These are phyloP conservation scores for Saccharum spontaneum DNA, from an alignment of 176 grass and related monocot genomes.

Conservation along the genomic window DNA sequence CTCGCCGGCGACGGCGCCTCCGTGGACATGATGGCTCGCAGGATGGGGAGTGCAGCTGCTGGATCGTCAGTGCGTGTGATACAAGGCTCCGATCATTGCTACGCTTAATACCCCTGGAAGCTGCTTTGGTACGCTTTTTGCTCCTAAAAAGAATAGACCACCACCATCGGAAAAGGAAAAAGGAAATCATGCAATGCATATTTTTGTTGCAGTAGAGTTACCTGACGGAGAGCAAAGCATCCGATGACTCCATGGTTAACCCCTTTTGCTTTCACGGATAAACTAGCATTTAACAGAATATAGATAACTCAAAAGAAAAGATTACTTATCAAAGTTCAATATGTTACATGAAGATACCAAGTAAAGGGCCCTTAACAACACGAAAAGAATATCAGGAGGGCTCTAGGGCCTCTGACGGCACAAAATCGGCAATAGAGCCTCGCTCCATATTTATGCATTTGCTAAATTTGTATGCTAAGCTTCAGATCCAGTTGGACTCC, in stretches of 20 bases:
- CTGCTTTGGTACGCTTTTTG: constrained; percentile 17
- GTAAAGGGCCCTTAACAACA: background rate
- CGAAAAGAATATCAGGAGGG: background rate
- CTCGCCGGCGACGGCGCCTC: background rate
- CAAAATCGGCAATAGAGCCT: constrained; percentile 40
- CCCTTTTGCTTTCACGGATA: constrained; percentile 34
- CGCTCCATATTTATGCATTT: background rate
- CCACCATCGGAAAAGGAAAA: constrained; percentile 27
- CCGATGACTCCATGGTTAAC: background rate
- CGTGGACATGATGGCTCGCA: background rate
- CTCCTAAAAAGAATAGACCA: constrained; percentile 39
- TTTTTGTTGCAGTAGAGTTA: constrained; percentile 9
- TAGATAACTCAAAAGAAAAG: background rate
- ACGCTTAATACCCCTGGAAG: background rate
- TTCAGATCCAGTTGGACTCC: constrained; percentile 68
- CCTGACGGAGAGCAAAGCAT: background rate
- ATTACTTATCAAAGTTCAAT: background rate
- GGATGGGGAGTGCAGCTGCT: background rate
- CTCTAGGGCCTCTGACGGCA: constrained; percentile 17
- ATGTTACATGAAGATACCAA: constrained; percentile 17
- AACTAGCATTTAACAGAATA: background rate
- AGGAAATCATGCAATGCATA: constrained; percentile 16
- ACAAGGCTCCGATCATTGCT: background rate
- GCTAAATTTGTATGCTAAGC: constrained; percentile 23
- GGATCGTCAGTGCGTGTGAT: background rate